phyloP scores from a whole-genome alignment of 1,139 yeast species.

The Sugiyamaella grinbergsii region DNA sequence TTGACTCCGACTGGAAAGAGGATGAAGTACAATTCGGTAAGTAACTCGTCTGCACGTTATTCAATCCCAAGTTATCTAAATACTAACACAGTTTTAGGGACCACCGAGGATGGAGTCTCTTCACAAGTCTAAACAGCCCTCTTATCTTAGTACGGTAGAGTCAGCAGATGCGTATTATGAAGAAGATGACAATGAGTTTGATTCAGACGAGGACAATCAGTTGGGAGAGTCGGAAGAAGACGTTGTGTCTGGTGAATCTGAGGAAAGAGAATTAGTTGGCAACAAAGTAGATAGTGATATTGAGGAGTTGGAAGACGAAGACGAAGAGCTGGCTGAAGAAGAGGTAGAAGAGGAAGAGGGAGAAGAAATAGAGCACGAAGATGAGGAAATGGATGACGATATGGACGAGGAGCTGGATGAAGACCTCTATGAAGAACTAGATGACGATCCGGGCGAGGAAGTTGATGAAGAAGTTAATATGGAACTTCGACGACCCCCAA shows the following conservation, averaged over 20 bases:
- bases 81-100: neutral
- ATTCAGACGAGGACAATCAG: constrained; percentile 15
- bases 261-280: constrained; percentile 21
- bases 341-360: constrained; percentile 20
- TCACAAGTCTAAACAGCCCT: neutral
- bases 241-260: constrained; percentile 25
- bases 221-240: constrained; percentile 26
- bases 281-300: constrained; percentile 28
- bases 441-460: constrained; percentile 20
- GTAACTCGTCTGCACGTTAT: neutral
- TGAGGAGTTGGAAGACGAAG: constrained; percentile 25
- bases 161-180: constrained; percentile 14
- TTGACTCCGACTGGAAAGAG: constrained; percentile 6
- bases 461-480: constrained; percentile 10
- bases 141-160: constrained; percentile 10
- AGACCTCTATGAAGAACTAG: constrained; percentile 11
- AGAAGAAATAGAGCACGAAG: constrained; percentile 21
- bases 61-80: neutral
- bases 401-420: constrained; percentile 18
- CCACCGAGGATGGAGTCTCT: neutral
- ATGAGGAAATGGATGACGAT: constrained; percentile 24
- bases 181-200: constrained; percentile 19
- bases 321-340: constrained; percentile 21
- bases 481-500: neutral
- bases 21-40: constrained; percentile 3